Percentiles rank a stretch among this genome's conserved stretches.
Evolutionary conservation across 345 rosid genomes (phyloP).

Genomic region (Pugionium dolabratum): DNA sequence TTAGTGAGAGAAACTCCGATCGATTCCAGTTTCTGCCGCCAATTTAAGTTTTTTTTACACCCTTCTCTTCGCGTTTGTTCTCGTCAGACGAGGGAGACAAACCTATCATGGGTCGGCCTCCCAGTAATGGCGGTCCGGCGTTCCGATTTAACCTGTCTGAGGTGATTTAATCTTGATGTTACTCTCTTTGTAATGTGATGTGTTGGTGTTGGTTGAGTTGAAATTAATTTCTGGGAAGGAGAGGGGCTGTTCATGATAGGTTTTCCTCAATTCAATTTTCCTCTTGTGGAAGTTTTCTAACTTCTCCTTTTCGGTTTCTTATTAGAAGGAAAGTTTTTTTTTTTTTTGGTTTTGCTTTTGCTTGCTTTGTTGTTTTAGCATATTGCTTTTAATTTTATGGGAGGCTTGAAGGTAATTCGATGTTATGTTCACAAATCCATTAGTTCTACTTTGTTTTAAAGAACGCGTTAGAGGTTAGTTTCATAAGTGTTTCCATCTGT

Average conservation of each 20-base stretch:
- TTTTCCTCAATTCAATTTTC: slow-evolving; percentile 14
- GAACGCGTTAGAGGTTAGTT: background rate
- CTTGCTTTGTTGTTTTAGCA: slow-evolving; percentile 16
- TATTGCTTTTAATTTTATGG: background rate
- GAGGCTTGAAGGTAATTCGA: slow-evolving; percentile 6
- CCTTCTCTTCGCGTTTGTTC: background rate
- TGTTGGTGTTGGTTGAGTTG: slow-evolving; percentile 3
- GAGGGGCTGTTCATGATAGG: slow-evolving; percentile 16
- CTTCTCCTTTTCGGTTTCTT: slow-evolving; percentile 9
- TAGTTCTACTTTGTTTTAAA: background rate
- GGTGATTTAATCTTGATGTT: slow-evolving; percentile 46
- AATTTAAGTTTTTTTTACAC: background rate
- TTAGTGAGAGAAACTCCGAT: slow-evolving; percentile 21
- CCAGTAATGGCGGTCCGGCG: slow-evolving; percentile 94
- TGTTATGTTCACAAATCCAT: background rate
- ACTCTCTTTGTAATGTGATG: slow-evolving; percentile 14
- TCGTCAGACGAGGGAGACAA: slow-evolving; percentile 19
- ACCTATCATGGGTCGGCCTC: slow-evolving; percentile 82
- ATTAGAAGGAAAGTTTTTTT: background rate
- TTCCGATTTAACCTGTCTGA: slow-evolving; percentile 78
- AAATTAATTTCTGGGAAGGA: background rate
- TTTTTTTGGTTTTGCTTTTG: background rate
- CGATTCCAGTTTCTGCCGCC: slow-evolving; percentile 22
- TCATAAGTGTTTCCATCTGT: background rate
- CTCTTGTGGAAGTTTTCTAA: background rate